A percentile compares a stretch with the other conserved stretches of the same genome.
Conservation (phyloP, 2,329 filamentous ascomycete genomes). For the Fusarium irregulare region DNA sequence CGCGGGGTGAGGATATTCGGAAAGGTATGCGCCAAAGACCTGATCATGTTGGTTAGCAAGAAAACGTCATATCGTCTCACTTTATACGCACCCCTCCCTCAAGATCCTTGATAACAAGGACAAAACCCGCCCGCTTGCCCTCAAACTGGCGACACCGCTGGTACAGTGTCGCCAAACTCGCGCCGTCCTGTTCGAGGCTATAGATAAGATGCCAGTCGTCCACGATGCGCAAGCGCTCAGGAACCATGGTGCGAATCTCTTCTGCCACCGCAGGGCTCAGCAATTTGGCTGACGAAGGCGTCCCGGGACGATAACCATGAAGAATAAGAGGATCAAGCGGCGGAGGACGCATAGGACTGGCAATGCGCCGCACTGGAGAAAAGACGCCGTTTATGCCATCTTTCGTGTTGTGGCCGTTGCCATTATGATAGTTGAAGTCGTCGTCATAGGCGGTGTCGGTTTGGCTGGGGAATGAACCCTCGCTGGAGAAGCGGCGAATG, state of each 20-base stretch:
- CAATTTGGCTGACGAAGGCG: slow-evolving; percentile 70
- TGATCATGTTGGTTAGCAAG: slow-evolving; percentile 46
- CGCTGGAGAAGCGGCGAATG: slow-evolving; percentile 73
- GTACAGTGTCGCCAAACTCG: slow-evolving; percentile 87
- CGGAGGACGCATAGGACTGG: slow-evolving; percentile 86
- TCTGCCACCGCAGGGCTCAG: slow-evolving; percentile 82
- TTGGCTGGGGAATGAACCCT: slow-evolving; percentile 52
- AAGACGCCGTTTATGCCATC: slow-evolving; percentile 70
- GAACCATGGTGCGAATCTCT: slow-evolving; percentile 90
- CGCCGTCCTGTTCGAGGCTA: slow-evolving; percentile 91
- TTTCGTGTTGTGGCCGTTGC: slow-evolving; percentile 60
- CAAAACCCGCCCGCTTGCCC: slow-evolving; percentile 82
- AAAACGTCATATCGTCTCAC: slow-evolving; percentile 23
- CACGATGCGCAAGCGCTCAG: slow-evolving; percentile 84
- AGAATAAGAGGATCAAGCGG: slow-evolving; percentile 85
- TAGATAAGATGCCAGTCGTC: slow-evolving; percentile 90
- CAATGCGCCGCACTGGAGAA: slow-evolving; percentile 62
- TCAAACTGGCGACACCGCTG: slow-evolving; percentile 76
- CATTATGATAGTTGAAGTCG: slow-evolving; percentile 21
- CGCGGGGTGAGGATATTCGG: slow-evolving; percentile 83
- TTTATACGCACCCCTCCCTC: slow-evolving; percentile 72
- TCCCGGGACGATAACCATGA: slow-evolving; percentile 71
- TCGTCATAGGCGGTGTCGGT: slow-evolving; percentile 43
- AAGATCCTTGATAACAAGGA: slow-evolving; percentile 85
- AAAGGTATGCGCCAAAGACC: slow-evolving; percentile 94